phyloP scores from a whole-genome alignment of 805 yeast genomes.

The Spathaspora sp. region DNA sequence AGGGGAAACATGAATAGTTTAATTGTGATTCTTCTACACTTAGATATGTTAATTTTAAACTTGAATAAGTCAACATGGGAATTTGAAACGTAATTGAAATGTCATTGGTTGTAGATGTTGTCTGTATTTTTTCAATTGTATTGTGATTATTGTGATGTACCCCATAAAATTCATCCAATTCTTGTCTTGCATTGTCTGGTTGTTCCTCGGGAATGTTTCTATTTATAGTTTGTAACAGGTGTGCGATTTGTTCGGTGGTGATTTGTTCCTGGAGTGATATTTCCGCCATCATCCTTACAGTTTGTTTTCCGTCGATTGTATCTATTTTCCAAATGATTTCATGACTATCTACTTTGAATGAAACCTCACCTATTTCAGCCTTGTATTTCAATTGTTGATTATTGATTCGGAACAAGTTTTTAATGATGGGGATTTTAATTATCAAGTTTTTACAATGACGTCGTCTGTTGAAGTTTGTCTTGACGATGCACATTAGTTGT shows the following conservation, averaged over 20 bases:
- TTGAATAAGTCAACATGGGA: slow-evolving; percentile 58
- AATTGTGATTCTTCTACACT: slow-evolving; percentile 62
- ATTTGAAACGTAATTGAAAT: slow-evolving; percentile 28
- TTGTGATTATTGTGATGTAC: slow-evolving; percentile 15
- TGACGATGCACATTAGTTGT: slow-evolving; percentile 32
- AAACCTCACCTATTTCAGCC: slow-evolving; percentile 67
- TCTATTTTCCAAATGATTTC: slow-evolving; percentile 71
- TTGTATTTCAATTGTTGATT: slow-evolving; percentile 57
- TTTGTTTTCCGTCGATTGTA: slow-evolving; percentile 57
- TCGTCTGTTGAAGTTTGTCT: slow-evolving; percentile 32
- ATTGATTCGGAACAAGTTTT: slow-evolving; percentile 24
- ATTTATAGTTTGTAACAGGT: slow-evolving; percentile 3
- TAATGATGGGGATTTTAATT: slow-evolving; percentile 33
- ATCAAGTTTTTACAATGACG: slow-evolving; percentile 27
- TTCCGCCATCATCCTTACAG: slow-evolving; percentile 55
- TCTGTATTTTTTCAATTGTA: not conserved
- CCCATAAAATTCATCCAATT: slow-evolving; percentile 28
- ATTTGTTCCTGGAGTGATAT: slow-evolving; percentile 21
- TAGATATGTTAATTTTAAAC: slow-evolving; percentile 61
- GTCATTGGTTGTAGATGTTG: slow-evolving; percentile 12
- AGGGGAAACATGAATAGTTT: slow-evolving; percentile 68
- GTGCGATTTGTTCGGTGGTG: not conserved
- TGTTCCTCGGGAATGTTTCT: not conserved
- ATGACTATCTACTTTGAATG: slow-evolving; percentile 66
- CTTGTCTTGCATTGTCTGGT: slow-evolving; percentile 25